These are phyloP conservation scores for Conidiobolus incongruus DNA, from an alignment of 371 early-diverging fungal species.

Conservation along the genomic window DNA sequence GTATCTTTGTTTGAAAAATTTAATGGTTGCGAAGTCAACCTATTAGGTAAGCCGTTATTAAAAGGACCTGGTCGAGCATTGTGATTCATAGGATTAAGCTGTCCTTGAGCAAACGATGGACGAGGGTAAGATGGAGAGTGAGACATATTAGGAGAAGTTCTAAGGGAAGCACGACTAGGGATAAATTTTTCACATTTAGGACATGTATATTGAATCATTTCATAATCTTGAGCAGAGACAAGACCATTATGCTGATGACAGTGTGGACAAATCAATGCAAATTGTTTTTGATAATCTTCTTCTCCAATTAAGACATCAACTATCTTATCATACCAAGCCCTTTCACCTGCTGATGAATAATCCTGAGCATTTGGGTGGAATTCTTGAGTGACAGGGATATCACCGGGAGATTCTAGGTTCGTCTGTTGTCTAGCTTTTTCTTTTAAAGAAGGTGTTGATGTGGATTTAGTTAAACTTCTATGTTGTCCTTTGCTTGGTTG, in stretches of 20 bases:
- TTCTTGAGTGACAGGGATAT: background rate
- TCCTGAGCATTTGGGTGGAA: background rate
- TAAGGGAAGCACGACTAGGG: slow-evolving; percentile 8
- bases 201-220: slow-evolving; percentile 27
- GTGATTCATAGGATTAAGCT: too few relatives aligned
- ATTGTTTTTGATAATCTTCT: slow-evolving; percentile 53
- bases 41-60: too few relatives aligned
- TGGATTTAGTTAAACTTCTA: background rate
- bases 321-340: slow-evolving; percentile 57
- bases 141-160: too few relatives aligned
- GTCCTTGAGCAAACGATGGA: too few relatives aligned
- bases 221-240: slow-evolving; percentile 57
- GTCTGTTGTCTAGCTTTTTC: background rate
- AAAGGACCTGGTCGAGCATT: too few relatives aligned
- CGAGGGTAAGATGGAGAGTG: too few relatives aligned
- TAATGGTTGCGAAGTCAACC: too few relatives aligned
- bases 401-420: background rate
- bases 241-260: slow-evolving; percentile 87
- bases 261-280: slow-evolving; percentile 73
- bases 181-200: slow-evolving; percentile 24
- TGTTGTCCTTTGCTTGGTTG: background rate
- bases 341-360: slow-evolving; percentile 5
- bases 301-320: slow-evolving; percentile 76
- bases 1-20: too few relatives aligned
- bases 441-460: too few relatives aligned